Conservation (phyloP, 164 flowering plant species). For the Dillenia turbinata region DNA sequence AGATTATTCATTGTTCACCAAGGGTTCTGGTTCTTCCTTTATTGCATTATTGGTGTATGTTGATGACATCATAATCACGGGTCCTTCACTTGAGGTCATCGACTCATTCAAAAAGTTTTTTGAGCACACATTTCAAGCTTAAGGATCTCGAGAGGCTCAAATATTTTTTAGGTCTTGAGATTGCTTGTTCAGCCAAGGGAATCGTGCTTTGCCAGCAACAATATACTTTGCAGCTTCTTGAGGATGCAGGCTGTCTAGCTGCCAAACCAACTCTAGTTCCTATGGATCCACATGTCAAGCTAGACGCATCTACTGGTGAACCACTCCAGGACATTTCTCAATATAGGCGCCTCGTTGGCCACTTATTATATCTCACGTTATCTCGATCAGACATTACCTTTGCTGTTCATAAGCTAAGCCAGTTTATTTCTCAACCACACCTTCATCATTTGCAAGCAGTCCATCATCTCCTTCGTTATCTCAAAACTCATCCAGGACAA, state of each 20-base stretch:
- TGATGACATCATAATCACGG: conserved; percentile 3
- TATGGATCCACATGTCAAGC: not conserved
- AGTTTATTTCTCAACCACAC: not conserved
- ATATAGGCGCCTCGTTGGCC: not conserved
- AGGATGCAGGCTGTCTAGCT: not conserved
- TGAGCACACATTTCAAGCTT: not conserved
- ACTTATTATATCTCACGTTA: not conserved
- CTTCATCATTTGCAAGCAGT: not conserved
- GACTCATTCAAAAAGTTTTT: not conserved
- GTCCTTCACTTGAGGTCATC: not conserved
- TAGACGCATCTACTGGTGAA: not conserved
- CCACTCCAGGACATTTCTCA: no score
- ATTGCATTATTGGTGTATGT: conserved; percentile 8
- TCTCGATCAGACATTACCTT: not conserved
- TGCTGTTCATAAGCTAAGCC: not conserved
- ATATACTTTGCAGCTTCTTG: not conserved
- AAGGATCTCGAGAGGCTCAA: not conserved
- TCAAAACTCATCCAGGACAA: not conserved
- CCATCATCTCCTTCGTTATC: not conserved
- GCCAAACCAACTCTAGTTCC: not conserved
- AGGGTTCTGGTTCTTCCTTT: not conserved
- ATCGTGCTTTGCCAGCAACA: conserved; percentile 1
- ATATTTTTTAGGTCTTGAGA: conserved; percentile 3
- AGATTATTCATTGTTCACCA: conserved; percentile 7
- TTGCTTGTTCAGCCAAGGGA: not conserved